Conservation (phyloP, 2,329 filamentous ascomycete genomes). For the Capronia americana region DNA sequence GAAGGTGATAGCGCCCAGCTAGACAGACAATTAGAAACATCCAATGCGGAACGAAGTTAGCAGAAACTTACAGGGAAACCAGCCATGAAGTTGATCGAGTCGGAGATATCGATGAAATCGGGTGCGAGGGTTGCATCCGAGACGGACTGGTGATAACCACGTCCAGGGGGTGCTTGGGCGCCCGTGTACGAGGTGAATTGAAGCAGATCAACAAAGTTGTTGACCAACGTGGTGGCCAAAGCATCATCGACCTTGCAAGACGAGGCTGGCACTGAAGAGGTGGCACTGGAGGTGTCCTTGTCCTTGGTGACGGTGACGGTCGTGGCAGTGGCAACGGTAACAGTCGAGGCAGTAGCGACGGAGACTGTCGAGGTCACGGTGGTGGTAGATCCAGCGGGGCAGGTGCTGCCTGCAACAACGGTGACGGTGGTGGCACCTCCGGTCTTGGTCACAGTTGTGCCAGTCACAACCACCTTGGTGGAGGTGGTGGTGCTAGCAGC, state of each 20-base stretch:
- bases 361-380: slow-evolving; percentile 18
- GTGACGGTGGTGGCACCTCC: slow-evolving; percentile 10
- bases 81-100: slow-evolving; percentile 42
- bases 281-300: neutral
- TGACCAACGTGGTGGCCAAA: slow-evolving; percentile 30
- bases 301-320: neutral
- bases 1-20: slow-evolving; percentile 38
- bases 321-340: neutral
- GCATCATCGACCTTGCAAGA: slow-evolving; percentile 33
- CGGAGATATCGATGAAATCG: slow-evolving; percentile 39
- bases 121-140: slow-evolving; percentile 32
- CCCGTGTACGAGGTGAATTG: slow-evolving; percentile 35
- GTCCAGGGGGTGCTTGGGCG: slow-evolving; percentile 24
- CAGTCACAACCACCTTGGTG: slow-evolving; percentile 11
- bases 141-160: slow-evolving; percentile 33
- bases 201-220: slow-evolving; percentile 36
- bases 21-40: slow-evolving; percentile 17
- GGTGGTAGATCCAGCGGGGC: neutral
- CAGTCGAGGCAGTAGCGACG: neutral
- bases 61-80: slow-evolving; percentile 38
- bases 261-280: slow-evolving; percentile 4
- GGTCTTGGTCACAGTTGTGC: slow-evolving; percentile 16
- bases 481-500: slow-evolving; percentile 20
- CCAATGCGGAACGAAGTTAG: neutral
- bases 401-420: neutral